These are phyloP conservation scores for Ganoderma sinense DNA, from an alignment of 1,284 basidiomycete species.

Conservation along the genomic window DNA sequence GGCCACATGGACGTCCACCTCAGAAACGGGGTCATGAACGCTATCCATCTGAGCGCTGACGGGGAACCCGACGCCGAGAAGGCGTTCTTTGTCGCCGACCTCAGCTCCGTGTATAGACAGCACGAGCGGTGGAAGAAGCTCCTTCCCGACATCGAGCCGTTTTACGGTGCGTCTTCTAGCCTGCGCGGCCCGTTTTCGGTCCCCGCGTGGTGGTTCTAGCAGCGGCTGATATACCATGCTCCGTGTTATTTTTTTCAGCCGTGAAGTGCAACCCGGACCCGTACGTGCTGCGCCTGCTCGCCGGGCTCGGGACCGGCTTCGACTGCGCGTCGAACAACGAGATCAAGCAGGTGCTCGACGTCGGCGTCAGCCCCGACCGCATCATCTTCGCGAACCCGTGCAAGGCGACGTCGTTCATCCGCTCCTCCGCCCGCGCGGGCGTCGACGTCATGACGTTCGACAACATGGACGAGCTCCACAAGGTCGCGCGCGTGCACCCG, in stretches of 20 bases:
- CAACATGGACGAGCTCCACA: slow-evolving; percentile 97
- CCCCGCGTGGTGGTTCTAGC: slow-evolving; percentile 14
- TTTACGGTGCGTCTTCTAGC: slow-evolving; percentile 73
- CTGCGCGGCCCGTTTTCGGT: not conserved
- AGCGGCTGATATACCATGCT: slow-evolving; percentile 15
- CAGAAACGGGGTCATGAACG: slow-evolving; percentile 74
- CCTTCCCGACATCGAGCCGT: slow-evolving; percentile 90
- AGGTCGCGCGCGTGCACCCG: slow-evolving; percentile 88
- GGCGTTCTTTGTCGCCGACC: slow-evolving; percentile 96
- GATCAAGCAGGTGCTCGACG: slow-evolving; percentile 82
- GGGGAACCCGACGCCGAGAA: slow-evolving; percentile 82
- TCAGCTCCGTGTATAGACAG: slow-evolving; percentile 89
- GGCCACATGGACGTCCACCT: slow-evolving; percentile 79
- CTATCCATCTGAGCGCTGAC: slow-evolving; percentile 56
- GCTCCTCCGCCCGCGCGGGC: slow-evolving; percentile 79
- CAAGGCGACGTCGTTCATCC: slow-evolving; percentile 95
- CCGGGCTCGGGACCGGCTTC: slow-evolving; percentile 91
- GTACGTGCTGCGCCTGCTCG: slow-evolving; percentile 90
- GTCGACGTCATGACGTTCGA: slow-evolving; percentile 98
- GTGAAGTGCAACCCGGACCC: slow-evolving; percentile 99
- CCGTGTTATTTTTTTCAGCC: slow-evolving; percentile 51
- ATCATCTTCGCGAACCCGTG: slow-evolving; percentile 99
- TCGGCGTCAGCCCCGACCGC: slow-evolving; percentile 78
- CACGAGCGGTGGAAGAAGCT: slow-evolving; percentile 85
- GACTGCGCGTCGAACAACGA: slow-evolving; percentile 99